phyloP scores from a whole-genome alignment of 75 land plant genomes.

The Pinus tabuliformis region DNA sequence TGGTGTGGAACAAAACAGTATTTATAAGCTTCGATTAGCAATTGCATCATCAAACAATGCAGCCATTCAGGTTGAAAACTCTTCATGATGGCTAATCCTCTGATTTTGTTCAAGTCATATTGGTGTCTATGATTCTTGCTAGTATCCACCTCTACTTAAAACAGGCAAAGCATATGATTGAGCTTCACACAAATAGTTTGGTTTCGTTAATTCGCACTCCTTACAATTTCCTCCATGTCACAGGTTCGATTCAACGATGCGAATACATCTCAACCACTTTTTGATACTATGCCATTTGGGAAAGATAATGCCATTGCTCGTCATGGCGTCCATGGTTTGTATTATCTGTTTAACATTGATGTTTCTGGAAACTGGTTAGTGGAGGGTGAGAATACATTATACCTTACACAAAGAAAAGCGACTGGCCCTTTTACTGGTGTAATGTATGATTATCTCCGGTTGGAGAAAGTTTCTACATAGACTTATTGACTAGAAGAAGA shows the following conservation, averaged over 20 bases:
- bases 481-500: background rate
- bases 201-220: background rate
- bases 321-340: slow-evolving; percentile 56
- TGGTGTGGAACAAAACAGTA: slow-evolving; percentile 7
- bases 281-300: slow-evolving; percentile 50
- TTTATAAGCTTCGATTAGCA: slow-evolving; percentile 40
- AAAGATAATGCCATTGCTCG: slow-evolving; percentile 56
- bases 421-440: slow-evolving; percentile 32
- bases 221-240: background rate
- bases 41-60: slow-evolving; percentile 42
- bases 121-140: slow-evolving; percentile 3
- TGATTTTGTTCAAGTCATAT: background rate
- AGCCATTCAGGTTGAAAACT: slow-evolving; percentile 39
- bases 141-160: background rate
- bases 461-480: slow-evolving; percentile 24
- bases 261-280: slow-evolving; percentile 19
- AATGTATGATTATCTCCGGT: slow-evolving; percentile 49
- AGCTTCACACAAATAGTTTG: background rate
- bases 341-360: slow-evolving; percentile 29
- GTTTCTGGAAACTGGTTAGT: slow-evolving; percentile 13
- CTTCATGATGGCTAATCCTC: background rate
- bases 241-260: slow-evolving; percentile 34
- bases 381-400: slow-evolving; percentile 31
- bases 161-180: background rate
- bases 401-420: slow-evolving; percentile 39